Conservation (phyloP, 148 eudicot species). For the Cornus suecica region DNA sequence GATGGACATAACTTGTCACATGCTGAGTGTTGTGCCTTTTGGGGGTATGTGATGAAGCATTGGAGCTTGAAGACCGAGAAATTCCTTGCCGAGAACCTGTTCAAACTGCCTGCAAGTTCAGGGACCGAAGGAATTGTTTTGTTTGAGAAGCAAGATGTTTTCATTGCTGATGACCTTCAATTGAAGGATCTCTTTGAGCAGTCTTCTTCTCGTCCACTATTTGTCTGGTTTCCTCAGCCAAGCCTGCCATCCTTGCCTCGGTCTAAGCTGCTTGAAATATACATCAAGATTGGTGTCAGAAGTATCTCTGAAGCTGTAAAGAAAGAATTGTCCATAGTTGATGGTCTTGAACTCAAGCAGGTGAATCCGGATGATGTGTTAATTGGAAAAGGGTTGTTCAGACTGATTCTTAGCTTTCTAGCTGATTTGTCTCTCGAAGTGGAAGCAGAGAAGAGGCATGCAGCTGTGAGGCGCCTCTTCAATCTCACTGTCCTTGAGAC, state of each 20-base stretch:
- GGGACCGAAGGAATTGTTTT: slow-evolving; percentile 28
- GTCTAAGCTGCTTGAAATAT: slow-evolving; percentile 38
- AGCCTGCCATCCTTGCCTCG: slow-evolving; percentile 28
- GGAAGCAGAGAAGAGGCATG: slow-evolving; percentile 38
- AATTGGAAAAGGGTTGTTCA: slow-evolving; percentile 42
- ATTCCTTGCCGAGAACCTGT: slow-evolving; percentile 21
- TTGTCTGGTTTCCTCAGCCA: slow-evolving; percentile 58
- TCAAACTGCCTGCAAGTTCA: slow-evolving; percentile 49
- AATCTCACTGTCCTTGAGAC: slow-evolving; percentile 34
- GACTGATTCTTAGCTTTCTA: slow-evolving; percentile 52
- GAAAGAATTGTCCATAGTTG: slow-evolving; percentile 18
- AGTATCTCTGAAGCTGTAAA: slow-evolving; percentile 45
- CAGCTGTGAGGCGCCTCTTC: slow-evolving; percentile 32
- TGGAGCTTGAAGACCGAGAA: slow-evolving; percentile 26
- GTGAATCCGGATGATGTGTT: slow-evolving; percentile 28
- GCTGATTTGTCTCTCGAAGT: slow-evolving; percentile 34
- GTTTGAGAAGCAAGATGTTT: slow-evolving; percentile 41
- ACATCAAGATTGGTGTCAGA: slow-evolving; percentile 45
- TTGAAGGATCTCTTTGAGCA: slow-evolving; percentile 45
- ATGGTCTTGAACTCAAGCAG: slow-evolving; percentile 15
- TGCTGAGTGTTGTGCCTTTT: slow-evolving; percentile 48
- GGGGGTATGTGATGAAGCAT: slow-evolving; percentile 36
- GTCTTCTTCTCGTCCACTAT: slow-evolving; percentile 30
- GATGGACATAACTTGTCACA: slow-evolving; percentile 26
- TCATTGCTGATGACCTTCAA: slow-evolving; percentile 59